These are phyloP conservation scores for Lasiosphaeria ovina DNA, from an alignment of 495 filamentous ascomycete genomes.

Conservation along the genomic window DNA sequence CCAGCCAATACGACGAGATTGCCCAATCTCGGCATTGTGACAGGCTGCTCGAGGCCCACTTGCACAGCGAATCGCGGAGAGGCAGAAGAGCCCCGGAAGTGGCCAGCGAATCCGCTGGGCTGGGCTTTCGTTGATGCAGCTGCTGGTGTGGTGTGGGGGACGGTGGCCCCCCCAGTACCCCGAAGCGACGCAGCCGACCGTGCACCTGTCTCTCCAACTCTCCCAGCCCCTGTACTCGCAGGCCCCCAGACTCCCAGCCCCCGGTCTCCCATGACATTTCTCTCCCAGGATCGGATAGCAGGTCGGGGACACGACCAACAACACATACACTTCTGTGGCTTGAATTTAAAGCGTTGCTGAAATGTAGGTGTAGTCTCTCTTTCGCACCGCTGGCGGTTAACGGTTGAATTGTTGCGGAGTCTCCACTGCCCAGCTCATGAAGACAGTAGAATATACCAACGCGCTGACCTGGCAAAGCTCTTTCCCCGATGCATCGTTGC, in stretches of 20 bases:
- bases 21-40: conserved; percentile 27
- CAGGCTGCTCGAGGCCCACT: conserved; percentile 23
- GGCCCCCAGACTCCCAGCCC: neutral
- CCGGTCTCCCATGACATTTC: neutral
- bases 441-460: no score
- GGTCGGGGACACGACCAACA: no score
- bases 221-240: neutral
- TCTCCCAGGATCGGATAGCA: neutral
- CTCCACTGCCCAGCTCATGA: no score
- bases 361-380: no score
- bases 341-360: no score
- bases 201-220: neutral
- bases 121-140: conserved; percentile 15
- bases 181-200: conserved; percentile 2
- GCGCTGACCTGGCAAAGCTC: no score
- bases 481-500: conserved; percentile 5
- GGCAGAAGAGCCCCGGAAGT: conserved; percentile 10
- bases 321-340: no score
- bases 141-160: conserved; percentile 11
- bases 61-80: conserved; percentile 31
- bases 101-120: conserved; percentile 25
- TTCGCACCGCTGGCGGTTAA: no score
- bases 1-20: conserved; percentile 31
- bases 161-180: neutral
- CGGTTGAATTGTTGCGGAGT: no score